These are phyloP conservation scores for Candida qinlingensis DNA, from an alignment of 805 yeast genomes.

Conservation along the genomic window DNA sequence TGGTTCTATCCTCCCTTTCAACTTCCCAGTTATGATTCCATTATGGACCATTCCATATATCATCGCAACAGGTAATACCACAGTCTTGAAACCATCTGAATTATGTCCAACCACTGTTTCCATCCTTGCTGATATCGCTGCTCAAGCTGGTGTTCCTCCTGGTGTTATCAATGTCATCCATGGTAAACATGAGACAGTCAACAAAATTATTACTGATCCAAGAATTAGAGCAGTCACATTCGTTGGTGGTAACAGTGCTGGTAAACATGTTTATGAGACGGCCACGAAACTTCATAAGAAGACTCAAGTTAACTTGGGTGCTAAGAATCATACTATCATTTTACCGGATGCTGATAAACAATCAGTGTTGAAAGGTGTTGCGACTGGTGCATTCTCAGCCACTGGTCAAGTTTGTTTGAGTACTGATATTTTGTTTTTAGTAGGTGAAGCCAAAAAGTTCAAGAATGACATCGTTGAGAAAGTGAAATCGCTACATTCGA, in stretches of 20 bases:
- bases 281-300: slow-evolving; percentile 67
- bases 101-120: slow-evolving; percentile 78
- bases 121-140: slow-evolving; percentile 64
- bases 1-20: slow-evolving; percentile 74
- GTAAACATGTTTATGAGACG: slow-evolving; percentile 60
- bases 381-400: slow-evolving; percentile 76
- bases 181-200: slow-evolving; percentile 68
- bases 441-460: slow-evolving; percentile 60
- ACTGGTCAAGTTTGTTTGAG: slow-evolving; percentile 86
- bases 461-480: slow-evolving; percentile 50
- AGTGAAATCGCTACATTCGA: slow-evolving; percentile 52
- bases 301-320: slow-evolving; percentile 74
- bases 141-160: slow-evolving; percentile 69
- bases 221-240: slow-evolving; percentile 72
- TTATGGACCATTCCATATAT: slow-evolving; percentile 51
- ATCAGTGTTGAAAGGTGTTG: slow-evolving; percentile 59
- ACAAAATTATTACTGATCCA: slow-evolving; percentile 64
- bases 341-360: slow-evolving; percentile 66
- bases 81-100: slow-evolving; percentile 65
- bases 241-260: slow-evolving; percentile 76
- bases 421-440: slow-evolving; percentile 65
- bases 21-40: slow-evolving; percentile 80
- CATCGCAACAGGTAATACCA: slow-evolving; percentile 68
- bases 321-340: slow-evolving; percentile 70
- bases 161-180: slow-evolving; percentile 70